Percentiles rank a stretch among this genome's conserved stretches.
Conservation (phyloP, 495 filamentous ascomycete genomes). For the Recurvomyces mirabilis region DNA sequence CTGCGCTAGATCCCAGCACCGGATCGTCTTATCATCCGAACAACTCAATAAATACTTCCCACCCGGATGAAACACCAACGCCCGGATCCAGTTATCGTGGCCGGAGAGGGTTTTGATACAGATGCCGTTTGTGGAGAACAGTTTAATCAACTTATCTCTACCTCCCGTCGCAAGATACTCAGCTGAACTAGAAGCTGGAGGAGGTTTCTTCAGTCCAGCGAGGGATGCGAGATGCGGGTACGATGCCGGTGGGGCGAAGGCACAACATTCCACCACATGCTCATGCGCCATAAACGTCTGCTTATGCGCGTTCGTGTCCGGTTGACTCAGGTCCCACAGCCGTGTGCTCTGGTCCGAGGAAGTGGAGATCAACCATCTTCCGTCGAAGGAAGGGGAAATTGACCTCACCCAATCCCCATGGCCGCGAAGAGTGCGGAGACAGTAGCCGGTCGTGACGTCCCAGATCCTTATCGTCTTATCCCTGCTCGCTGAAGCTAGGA, state of each 20-base stretch:
- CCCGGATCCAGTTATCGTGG: conserved; percentile 94
- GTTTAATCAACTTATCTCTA: conserved; percentile 79
- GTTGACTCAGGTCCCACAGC: conserved; percentile 67
- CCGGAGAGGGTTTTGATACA: conserved; percentile 78
- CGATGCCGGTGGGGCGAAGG: conserved; percentile 69
- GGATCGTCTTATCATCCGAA: conserved; percentile 80
- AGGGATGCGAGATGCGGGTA: conserved; percentile 68
- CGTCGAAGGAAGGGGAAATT: conserved; percentile 71
- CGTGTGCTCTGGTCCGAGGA: conserved; percentile 73
- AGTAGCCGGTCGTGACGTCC: conserved; percentile 90
- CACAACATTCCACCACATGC: conserved; percentile 78
- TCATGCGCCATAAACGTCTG: conserved; percentile 80
- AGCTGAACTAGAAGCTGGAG: conserved; percentile 57
- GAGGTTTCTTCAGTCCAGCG: conserved; percentile 76
- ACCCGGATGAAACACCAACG: conserved; percentile 79
- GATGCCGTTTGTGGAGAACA: conserved; percentile 82
- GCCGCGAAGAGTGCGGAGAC: conserved; percentile 70
- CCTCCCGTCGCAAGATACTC: conserved; percentile 89
- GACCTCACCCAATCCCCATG: conserved; percentile 88
- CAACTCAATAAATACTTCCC: conserved; percentile 85
- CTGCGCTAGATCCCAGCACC: conserved; percentile 91
- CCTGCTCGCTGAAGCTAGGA: conserved; percentile 68
- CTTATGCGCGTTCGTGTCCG: conserved; percentile 60
- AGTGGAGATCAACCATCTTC: conserved; percentile 67
- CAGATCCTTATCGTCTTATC: conserved; percentile 81